Evolutionary conservation across 2,329 filamentous ascomycete genomes (phyloP), one percentile per base, ranked within the genome.

Genomic region (Hymenoscyphus scutula): DNA sequence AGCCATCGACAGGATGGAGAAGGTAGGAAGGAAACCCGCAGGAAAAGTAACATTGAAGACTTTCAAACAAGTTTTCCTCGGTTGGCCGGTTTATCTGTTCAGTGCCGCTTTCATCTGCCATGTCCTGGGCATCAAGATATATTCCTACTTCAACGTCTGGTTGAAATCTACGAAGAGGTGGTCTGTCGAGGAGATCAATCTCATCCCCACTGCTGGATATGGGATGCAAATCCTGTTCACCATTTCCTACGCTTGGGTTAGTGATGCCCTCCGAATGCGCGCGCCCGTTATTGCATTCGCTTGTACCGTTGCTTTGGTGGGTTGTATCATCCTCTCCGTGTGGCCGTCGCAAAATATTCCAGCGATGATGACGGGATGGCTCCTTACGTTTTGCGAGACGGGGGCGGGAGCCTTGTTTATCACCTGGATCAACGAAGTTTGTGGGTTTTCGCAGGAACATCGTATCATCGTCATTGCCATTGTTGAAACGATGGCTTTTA

Each of bases 401-500:
- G 29, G 34, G 7, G 54, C 54, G 5, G 54, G 54, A 27, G n/a
- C 54, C 1, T 15, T 56, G 3, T 37, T 38, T 8, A 38, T 56
- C 32, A 37, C 54, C 2, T 56, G 41, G 56, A 34, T 59, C 15
- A 45, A 59, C 8, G 56, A 59, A 29, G 27, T 32, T 17, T 59
- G 30, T 23, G 27, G 25, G 11, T 34, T 38, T 15, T 51, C 37
- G n/a, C 56, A 34, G 25, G 56, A 59, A 25, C 29, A 53, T 34
- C 37, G 45, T n/a, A 29, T 38, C 15, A 37, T 59, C 8, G 25
- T 59, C n/a, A 34, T 59, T 19, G 56, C 29, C 7, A 45, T 59
- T n/a, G 56, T 38, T 17, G 29, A 59, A 38, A 59, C 56, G 17
- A 59, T 53, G 56, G 56, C 29, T 13, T 34, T 8, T 30, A 59